Base-by-base conservation (phyloP, 192 early-diverging fungal species). In the Podila clonocystis region DNA sequence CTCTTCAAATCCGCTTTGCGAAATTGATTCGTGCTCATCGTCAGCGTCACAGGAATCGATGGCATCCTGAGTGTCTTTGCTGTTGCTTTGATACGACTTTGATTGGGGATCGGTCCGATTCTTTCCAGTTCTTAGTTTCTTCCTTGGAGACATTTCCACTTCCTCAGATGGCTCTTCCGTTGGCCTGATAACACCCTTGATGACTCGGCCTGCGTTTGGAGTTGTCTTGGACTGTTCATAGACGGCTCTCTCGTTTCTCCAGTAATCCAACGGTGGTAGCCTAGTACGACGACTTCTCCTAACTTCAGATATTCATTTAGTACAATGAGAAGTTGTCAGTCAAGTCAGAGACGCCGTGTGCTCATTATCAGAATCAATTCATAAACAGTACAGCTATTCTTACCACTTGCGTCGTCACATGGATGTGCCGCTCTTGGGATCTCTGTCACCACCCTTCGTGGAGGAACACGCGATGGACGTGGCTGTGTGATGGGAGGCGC, bases 161-260 rank as follows among this genome's bases (percentile, higher is more conserved):
- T 24, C 24, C 2, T 55, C n/a, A 2, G 2, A 9, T 55, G 52
- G 22, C 52, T 24, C 52, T 55, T 55, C 52, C 8, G 20, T 24
- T 2, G 52, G 13, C n/a, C 24, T 55, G 52, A 22, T 26, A 11
- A 55, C 52, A 24, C n/a, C 52, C 24, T 55, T 55, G 22, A 55
- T 55, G 52, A 55, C 52, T 24, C 52, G 52, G 17, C 52, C 52
- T 4, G 52, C 52, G 17, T 55, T 8, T 9, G 52, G 52, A 55
- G 13, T 55, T n/a, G 52, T 55, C 52, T 55, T 55, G 52, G 52
- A 55, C n/a, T 7, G 52, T 55, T 55, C 52, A 24, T 24, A 55
- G 52, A 55, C 1, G 5, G 24, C 20, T 22, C 24, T n/a, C 52
- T 55, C 52, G 52, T 55, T 55, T 26, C 26, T 55, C 52, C 52